Evolutionary conservation across 1,284 basidiomycete species (phyloP).

Genomic region (Ganoderma resinaceum): DNA sequence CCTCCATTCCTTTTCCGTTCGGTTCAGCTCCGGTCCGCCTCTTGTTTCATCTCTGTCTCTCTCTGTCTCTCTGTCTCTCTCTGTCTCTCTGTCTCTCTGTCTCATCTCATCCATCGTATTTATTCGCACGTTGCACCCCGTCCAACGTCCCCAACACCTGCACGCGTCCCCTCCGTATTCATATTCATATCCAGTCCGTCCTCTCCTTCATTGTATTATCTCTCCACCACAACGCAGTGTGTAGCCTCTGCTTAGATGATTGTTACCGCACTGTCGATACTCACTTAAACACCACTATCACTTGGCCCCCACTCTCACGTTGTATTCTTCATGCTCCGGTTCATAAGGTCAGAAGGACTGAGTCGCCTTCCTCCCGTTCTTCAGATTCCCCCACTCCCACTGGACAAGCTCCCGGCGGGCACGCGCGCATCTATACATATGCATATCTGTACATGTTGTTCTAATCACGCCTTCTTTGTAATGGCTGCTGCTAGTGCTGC

Average conservation of each 20-base stretch:
- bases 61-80: background rate
- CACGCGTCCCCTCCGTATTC: background rate
- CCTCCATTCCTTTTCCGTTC: background rate
- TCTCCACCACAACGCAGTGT: constrained; percentile 11
- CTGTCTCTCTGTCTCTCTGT: background rate
- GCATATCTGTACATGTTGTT: constrained; percentile 19
- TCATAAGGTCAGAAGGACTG: background rate
- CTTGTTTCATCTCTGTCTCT: background rate
- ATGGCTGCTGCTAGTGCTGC: background rate
- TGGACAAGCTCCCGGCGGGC: background rate
- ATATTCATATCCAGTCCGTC: constrained; percentile 3
- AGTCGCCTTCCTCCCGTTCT: background rate
- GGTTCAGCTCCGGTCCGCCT: background rate
- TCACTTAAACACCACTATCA: background rate
- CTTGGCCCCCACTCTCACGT: background rate
- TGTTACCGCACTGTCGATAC: constrained; percentile 13
- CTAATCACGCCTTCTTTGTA: constrained; percentile 13
- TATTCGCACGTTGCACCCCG: constrained; percentile 2
- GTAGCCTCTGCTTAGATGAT: constrained; percentile 16
- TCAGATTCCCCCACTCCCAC: background rate
- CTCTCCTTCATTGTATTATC: constrained; percentile 16
- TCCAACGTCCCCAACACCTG: constrained; percentile 10
- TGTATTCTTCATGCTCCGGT: background rate
- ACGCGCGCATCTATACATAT: background rate
- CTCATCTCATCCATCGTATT: constrained; percentile 3